Conservation (phyloP, 495 filamentous ascomycete genomes). For the Aspergillus carlsbadensis region DNA sequence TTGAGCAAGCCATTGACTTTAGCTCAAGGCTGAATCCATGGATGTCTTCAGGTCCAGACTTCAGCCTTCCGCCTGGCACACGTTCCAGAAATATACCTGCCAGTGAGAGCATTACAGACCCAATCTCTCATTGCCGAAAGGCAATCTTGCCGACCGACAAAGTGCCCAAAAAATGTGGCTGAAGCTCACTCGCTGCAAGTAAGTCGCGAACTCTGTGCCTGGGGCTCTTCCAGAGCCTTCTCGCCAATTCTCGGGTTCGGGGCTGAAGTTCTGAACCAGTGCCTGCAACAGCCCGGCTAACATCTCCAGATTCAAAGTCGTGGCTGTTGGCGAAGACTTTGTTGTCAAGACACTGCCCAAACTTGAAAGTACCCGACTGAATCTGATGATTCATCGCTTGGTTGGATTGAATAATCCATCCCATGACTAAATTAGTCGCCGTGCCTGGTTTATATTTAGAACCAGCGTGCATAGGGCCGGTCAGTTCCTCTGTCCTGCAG, state of each 20-base stretch:
- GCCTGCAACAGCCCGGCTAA: not conserved
- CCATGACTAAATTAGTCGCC: not conserved
- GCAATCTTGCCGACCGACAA: not conserved
- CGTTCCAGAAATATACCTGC: not conserved
- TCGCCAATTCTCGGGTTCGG: too few species aligned
- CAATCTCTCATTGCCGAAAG: not conserved
- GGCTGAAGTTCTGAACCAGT: not conserved
- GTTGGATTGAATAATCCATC: not conserved
- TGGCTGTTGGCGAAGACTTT: too few species aligned
- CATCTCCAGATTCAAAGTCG: not conserved
- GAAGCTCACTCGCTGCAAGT: not conserved
- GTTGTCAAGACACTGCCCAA: too few species aligned
- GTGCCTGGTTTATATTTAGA: slow-evolving; percentile 3
- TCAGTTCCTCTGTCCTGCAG: not conserved
- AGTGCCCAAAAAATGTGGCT: not conserved
- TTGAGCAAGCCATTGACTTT: too few species aligned
- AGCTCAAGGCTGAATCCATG: too few species aligned
- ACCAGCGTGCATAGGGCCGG: not conserved
- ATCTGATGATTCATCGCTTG: not conserved
- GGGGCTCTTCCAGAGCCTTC: not conserved
- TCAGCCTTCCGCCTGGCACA: too few species aligned
- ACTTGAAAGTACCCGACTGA: too few species aligned
- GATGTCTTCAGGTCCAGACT: too few species aligned
- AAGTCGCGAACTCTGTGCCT: not conserved
- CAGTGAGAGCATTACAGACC: not conserved